phyloP scores from a whole-genome alignment of 306 rosid genomes.

The Rosa multiflora region DNA sequence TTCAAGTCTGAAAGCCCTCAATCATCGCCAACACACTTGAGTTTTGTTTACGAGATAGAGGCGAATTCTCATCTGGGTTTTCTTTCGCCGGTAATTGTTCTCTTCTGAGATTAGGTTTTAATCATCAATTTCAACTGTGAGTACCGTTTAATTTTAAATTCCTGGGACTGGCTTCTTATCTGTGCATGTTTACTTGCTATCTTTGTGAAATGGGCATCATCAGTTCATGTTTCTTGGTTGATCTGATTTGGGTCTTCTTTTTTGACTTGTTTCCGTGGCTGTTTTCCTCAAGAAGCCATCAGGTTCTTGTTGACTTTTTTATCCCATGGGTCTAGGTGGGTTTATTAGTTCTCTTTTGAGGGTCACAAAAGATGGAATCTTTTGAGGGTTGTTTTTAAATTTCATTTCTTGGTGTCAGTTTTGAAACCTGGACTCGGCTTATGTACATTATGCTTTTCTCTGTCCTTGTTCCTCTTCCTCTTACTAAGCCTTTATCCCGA shows the following conservation, averaged over 20 bases:
- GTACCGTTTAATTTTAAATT: no score
- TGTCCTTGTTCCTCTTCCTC: no score
- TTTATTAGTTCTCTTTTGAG: slow-evolving; percentile 2
- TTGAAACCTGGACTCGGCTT: neutral
- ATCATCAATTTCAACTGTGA: neutral
- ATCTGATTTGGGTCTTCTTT: slow-evolving; percentile 17
- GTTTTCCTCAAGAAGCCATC: neutral
- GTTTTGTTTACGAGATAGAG: neutral
- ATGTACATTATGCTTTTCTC: neutral
- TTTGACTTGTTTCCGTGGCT: neutral
- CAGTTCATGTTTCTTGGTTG: neutral
- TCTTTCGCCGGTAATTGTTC: neutral
- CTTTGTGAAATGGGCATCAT: slow-evolving; percentile 32
- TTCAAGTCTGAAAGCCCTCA: no score
- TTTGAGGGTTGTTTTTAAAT: neutral
- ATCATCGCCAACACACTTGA: neutral
- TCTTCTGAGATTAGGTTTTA: neutral
- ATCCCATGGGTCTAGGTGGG: neutral
- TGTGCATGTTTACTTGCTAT: slow-evolving; percentile 14
- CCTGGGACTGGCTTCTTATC: neutral
- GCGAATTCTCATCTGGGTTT: neutral
- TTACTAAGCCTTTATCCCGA: no score
- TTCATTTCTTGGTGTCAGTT: neutral
- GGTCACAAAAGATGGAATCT: slow-evolving; percentile 3
- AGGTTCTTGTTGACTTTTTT: slow-evolving; percentile 9